Percentiles rank a stretch among this genome's conserved stretches.
These are phyloP conservation scores for Aspergillus panamensis DNA, from an alignment of 495 filamentous ascomycete genomes.

Conservation along the genomic window DNA sequence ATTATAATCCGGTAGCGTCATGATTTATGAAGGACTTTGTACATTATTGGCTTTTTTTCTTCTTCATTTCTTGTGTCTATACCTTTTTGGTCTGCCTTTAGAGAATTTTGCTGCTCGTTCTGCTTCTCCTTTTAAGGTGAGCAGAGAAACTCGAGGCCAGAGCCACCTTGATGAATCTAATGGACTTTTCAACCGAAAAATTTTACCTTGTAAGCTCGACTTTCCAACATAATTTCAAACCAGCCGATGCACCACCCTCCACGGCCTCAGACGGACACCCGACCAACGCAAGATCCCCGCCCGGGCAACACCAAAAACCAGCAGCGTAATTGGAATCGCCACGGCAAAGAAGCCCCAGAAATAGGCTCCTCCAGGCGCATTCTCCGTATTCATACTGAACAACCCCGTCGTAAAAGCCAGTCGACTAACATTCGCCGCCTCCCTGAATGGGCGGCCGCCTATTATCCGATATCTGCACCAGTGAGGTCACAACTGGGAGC, in stretches of 20 bases:
- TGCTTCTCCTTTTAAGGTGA: too few species aligned
- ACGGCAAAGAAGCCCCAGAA: slow-evolving; percentile 10
- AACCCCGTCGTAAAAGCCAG: slow-evolving; percentile 10
- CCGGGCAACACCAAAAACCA: slow-evolving; percentile 3
- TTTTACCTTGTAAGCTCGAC: too few species aligned
- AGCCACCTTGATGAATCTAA: too few species aligned
- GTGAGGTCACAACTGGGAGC: slow-evolving; percentile 6
- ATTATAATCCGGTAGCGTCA: slow-evolving; percentile 25
- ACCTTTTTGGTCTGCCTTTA: neutral
- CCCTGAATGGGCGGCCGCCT: neutral
- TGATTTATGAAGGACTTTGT: slow-evolving; percentile 24
- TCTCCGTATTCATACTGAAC: slow-evolving; percentile 5
- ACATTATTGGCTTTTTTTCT: slow-evolving; percentile 13
- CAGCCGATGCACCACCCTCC: too few species aligned
- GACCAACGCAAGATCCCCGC: too few species aligned
- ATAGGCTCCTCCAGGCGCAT: slow-evolving; percentile 3
- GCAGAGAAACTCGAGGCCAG: too few species aligned
- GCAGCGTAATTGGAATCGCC: slow-evolving; percentile 5
- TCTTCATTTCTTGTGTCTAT: slow-evolving; percentile 3
- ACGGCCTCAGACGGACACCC: too few species aligned
- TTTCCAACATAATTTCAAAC: too few species aligned
- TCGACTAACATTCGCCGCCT: slow-evolving; percentile 7
- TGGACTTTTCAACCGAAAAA: too few species aligned
- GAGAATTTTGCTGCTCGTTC: neutral
- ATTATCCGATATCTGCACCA: slow-evolving; percentile 9